These are phyloP conservation scores for Yamadazyma scolyti DNA, from an alignment of 805 yeast genomes.

Conservation along the genomic window DNA sequence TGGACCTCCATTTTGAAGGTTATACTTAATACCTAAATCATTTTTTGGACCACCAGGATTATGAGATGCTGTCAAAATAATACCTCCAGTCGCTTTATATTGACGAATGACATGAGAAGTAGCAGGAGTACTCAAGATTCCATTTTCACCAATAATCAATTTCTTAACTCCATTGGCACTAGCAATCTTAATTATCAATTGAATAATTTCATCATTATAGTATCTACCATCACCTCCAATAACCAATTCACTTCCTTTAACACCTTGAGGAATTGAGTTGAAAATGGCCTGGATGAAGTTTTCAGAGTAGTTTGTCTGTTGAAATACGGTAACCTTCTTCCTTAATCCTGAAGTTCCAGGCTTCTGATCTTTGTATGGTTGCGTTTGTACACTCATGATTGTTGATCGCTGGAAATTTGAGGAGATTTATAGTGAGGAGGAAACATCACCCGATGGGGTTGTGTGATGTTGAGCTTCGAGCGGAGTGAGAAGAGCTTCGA, in stretches of 20 bases:
- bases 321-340: constrained; percentile 83
- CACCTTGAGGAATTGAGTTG: constrained; percentile 88
- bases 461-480: too few species aligned
- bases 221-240: constrained; percentile 97
- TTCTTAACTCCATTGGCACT: constrained; percentile 90
- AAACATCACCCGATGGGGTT: too few species aligned
- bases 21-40: constrained; percentile 94
- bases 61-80: constrained; percentile 93
- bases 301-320: constrained; percentile 79
- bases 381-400: constrained; percentile 39
- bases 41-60: constrained; percentile 95
- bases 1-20: constrained; percentile 94
- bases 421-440: too few species aligned
- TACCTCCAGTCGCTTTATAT: constrained; percentile 81
- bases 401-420: too few species aligned
- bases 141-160: constrained; percentile 82
- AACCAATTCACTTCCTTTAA: constrained; percentile 67
- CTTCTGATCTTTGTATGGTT: constrained; percentile 83
- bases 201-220: constrained; percentile 79
- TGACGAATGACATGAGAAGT: constrained; percentile 90
- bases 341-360: constrained; percentile 98
- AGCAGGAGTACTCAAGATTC: constrained; percentile 92
- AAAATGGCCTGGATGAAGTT: constrained; percentile 88
- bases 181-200: constrained; percentile 74
- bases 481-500: too few species aligned